phyloP scores from a whole-genome alignment of 352 stramenopile species.

The Pythium diclinum region DNA sequence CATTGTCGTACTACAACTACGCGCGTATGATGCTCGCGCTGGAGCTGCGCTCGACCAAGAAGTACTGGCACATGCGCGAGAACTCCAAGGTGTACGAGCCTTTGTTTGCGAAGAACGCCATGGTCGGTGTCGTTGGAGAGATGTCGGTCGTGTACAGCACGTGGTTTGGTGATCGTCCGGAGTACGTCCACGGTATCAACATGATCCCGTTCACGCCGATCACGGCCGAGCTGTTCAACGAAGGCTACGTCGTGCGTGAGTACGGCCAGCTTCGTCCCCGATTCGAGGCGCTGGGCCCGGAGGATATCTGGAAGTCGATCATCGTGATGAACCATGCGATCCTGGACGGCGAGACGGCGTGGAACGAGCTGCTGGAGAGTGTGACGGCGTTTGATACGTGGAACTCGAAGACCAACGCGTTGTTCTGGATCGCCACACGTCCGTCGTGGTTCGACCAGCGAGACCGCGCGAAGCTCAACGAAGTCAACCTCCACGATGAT shows the following conservation, averaged over 20 bases:
- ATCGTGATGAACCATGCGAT: constrained; percentile 74
- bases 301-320: constrained; percentile 75
- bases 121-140: constrained; percentile 78
- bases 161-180: constrained; percentile 71
- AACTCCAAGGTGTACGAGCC: constrained; percentile 77
- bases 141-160: constrained; percentile 80
- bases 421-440: constrained; percentile 73
- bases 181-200: constrained; percentile 84
- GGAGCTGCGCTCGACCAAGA: constrained; percentile 91
- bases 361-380: constrained; percentile 53
- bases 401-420: constrained; percentile 68
- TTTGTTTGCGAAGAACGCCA: constrained; percentile 68
- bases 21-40: constrained; percentile 88
- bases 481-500: constrained; percentile 32
- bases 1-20: constrained; percentile 79
- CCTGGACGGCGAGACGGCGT: constrained; percentile 49
- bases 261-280: constrained; percentile 51
- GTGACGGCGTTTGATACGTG: constrained; percentile 66
- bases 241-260: constrained; percentile 54
- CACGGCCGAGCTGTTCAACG: constrained; percentile 53
- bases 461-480: constrained; percentile 30
- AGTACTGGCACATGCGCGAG: constrained; percentile 95
- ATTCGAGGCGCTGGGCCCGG: constrained; percentile 32
- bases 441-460: constrained; percentile 64
- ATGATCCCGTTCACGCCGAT: constrained; percentile 83